These are phyloP conservation scores for Gymnopilus dilepis DNA, from an alignment of 768 basidiomycete species.

Conservation along the genomic window DNA sequence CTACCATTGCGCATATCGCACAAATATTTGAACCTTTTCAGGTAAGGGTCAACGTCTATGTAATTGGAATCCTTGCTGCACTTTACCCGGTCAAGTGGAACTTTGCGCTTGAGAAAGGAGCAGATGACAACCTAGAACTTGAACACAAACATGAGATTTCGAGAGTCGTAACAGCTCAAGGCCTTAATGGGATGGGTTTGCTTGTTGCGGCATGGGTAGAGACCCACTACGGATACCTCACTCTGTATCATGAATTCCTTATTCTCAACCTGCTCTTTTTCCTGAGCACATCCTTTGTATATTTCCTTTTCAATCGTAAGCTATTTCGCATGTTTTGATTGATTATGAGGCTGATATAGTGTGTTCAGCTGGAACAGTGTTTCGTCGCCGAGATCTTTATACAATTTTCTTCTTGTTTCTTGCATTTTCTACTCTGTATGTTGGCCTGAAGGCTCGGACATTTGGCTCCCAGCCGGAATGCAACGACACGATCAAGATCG, in stretches of 20 bases:
- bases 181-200: neutral
- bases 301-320: constrained; percentile 2
- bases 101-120: neutral
- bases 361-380: neutral
- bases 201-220: neutral
- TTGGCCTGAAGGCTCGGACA: neutral
- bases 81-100: neutral
- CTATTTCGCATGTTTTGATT: neutral
- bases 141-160: neutral
- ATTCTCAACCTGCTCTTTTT: constrained; percentile 3
- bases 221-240: neutral
- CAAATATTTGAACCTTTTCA: neutral
- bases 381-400: neutral
- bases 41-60: neutral
- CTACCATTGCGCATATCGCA: neutral
- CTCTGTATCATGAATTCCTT: neutral
- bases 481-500: neutral
- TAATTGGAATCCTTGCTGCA: constrained; percentile 1
- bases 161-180: neutral
- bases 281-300: constrained; percentile 2
- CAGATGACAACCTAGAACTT: neutral
- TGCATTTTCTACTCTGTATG: neutral
- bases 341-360: neutral
- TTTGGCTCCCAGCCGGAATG: constrained; percentile 2
- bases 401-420: neutral